These are phyloP conservation scores for Cicer pinnatifidum DNA, from an alignment of 306 rosid genomes.

Conservation along the genomic window DNA sequence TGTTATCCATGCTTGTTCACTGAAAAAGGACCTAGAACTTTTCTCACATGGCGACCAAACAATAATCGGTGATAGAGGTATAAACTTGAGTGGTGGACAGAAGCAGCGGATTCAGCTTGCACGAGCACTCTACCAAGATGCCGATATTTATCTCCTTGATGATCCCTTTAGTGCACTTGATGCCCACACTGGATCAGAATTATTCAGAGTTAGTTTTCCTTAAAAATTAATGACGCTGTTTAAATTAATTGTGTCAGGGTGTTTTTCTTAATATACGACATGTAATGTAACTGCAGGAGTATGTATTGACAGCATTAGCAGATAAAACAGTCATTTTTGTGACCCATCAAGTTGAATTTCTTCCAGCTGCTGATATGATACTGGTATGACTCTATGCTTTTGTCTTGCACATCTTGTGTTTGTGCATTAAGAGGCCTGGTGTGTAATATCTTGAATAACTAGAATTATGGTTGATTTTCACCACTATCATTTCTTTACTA, in stretches of 20 bases:
- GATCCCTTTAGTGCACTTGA: constrained; percentile 99
- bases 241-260: constrained; percentile 37
- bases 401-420: constrained; percentile 35
- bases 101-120: constrained; percentile 72
- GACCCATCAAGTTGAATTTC: constrained; percentile 99
- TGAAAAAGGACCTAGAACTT: constrained; percentile 87
- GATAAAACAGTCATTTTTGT: constrained; percentile 88
- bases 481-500: not conserved
- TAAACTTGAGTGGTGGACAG: constrained; percentile 95
- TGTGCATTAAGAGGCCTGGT: constrained; percentile 33
- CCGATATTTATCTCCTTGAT: constrained; percentile 95
- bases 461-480: not conserved
- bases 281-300: constrained; percentile 74
- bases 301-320: constrained; percentile 81
- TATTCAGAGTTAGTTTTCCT: constrained; percentile 54
- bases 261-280: constrained; percentile 45
- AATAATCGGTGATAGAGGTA: constrained; percentile 95
- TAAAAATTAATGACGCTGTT: constrained; percentile 37
- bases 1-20: constrained; percentile 86
- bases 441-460: too few relatives aligned
- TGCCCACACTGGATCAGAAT: constrained; percentile 94
- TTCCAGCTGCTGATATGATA: constrained; percentile 88
- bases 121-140: constrained; percentile 97
- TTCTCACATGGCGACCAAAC: constrained; percentile 93
- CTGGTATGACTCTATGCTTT: constrained; percentile 63